Percentiles rank a stretch among this genome's conserved stretches.
Evolutionary conservation across 768 basidiomycete genomes (phyloP).

Genomic region (Leccinum rimulosum): DNA sequence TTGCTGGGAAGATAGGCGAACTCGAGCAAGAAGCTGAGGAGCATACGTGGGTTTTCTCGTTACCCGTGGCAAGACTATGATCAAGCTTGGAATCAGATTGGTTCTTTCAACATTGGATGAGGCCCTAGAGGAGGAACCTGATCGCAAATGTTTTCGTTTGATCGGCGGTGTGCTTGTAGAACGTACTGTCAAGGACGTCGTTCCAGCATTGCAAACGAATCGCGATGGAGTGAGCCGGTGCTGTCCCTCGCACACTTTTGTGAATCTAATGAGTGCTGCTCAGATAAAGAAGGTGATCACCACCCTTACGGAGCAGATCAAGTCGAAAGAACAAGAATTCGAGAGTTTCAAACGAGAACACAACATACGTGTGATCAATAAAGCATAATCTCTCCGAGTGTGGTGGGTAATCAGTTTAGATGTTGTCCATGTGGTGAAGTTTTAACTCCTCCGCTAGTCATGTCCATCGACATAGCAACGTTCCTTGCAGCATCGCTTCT

Average conservation of each 20-base stretch:
- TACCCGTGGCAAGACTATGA: neutral
- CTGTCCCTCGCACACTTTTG: neutral
- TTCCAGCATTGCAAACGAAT: constrained; percentile 88
- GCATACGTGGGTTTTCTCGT: constrained; percentile 63
- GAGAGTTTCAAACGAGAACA: constrained; percentile 77
- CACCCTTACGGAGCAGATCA: constrained; percentile 83
- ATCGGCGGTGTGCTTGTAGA: constrained; percentile 96
- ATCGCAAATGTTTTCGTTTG: constrained; percentile 93
- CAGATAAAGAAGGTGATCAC: constrained; percentile 84
- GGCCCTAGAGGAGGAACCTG: constrained; percentile 75
- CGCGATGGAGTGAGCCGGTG: constrained; percentile 67
- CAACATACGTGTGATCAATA: constrained; percentile 61
- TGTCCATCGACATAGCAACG: neutral
- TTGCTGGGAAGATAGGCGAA: constrained; percentile 94
- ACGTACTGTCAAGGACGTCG: constrained; percentile 91
- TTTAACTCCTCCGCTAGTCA: neutral
- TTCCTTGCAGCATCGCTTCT: neutral
- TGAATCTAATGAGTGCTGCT: constrained; percentile 10
- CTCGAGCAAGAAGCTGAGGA: constrained; percentile 96
- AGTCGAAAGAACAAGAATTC: constrained; percentile 81
- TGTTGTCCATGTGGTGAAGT: constrained; percentile 1
- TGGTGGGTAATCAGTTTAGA: neutral
- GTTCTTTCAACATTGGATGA: constrained; percentile 88
- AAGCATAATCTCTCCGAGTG: constrained; percentile 19
- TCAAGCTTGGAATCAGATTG: constrained; percentile 47